These are phyloP conservation scores for Penstemon davidsonii DNA, from an alignment of 257 asterid genomes.

Conservation along the genomic window DNA sequence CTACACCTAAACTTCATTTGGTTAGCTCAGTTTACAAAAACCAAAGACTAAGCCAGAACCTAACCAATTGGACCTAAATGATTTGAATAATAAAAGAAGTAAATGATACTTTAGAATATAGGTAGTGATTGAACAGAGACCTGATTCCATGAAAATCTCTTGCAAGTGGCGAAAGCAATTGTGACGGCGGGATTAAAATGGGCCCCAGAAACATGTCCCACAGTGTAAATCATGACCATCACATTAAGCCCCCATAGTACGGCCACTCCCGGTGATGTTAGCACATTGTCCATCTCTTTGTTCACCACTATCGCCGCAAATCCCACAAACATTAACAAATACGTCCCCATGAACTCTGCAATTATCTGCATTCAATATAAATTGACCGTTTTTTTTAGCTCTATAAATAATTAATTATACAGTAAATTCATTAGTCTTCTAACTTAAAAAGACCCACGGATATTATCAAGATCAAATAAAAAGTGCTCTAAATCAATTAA, in stretches of 20 bases:
- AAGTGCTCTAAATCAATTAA: too few species aligned
- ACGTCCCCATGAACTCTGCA: conserved; percentile 48
- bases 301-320: conserved; percentile 43
- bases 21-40: too few species aligned
- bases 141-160: conserved; percentile 45
- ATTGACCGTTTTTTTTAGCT: too few species aligned
- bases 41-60: too few species aligned
- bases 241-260: conserved; percentile 49
- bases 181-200: conserved; percentile 58
- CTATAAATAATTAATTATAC: background rate
- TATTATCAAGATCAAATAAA: too few species aligned
- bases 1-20: too few species aligned
- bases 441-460: too few species aligned
- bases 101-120: too few species aligned
- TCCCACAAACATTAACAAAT: conserved; percentile 43
- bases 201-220: conserved; percentile 55
- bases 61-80: too few species aligned
- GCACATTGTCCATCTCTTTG: conserved; percentile 31
- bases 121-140: background rate
- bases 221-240: conserved; percentile 46
- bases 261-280: conserved; percentile 44
- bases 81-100: too few species aligned
- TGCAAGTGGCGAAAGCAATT: conserved; percentile 47
- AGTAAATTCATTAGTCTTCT: too few species aligned
- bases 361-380: conserved; percentile 28